Percentiles rank a stretch among this genome's conserved stretches.
phyloP scores from a whole-genome alignment of 306 rosid genomes.

The Pyrus betulifolia region DNA sequence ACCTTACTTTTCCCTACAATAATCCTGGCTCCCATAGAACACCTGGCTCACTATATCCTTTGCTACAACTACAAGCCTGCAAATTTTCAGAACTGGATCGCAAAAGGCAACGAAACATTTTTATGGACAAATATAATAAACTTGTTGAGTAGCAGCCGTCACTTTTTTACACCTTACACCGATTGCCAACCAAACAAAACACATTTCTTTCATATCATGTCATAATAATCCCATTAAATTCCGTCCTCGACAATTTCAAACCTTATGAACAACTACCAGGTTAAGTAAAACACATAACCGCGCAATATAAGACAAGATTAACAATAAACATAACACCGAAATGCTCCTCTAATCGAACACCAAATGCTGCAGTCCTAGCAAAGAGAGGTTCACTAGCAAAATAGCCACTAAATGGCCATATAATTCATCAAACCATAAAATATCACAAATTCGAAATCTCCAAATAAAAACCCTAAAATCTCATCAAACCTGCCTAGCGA shows the following conservation, averaged over 20 bases:
- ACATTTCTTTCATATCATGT: background rate
- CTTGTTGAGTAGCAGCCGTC: background rate
- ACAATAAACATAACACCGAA: background rate
- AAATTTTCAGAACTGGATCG: background rate
- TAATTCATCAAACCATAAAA: background rate
- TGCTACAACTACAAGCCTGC: background rate
- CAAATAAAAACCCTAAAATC: background rate
- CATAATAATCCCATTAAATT: background rate
- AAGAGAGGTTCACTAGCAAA: background rate
- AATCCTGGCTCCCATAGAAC: background rate
- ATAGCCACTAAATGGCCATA: background rate
- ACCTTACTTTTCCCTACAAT: background rate
- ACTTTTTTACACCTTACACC: background rate
- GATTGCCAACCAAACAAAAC: background rate
- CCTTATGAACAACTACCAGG: background rate
- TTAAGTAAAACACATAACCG: background rate
- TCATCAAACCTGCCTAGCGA: constrained; percentile 26
- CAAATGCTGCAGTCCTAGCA: background rate
- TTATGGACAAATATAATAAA: background rate
- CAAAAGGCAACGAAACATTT: too few species aligned
- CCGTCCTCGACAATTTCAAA: background rate
- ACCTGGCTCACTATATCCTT: background rate
- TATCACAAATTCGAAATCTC: background rate
- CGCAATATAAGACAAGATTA: background rate
- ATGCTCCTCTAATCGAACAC: background rate